A percentile compares a stretch with the other conserved stretches of the same genome.
phyloP scores from a whole-genome alignment of 331 rosid genomes.

The Acacia pycnantha region DNA sequence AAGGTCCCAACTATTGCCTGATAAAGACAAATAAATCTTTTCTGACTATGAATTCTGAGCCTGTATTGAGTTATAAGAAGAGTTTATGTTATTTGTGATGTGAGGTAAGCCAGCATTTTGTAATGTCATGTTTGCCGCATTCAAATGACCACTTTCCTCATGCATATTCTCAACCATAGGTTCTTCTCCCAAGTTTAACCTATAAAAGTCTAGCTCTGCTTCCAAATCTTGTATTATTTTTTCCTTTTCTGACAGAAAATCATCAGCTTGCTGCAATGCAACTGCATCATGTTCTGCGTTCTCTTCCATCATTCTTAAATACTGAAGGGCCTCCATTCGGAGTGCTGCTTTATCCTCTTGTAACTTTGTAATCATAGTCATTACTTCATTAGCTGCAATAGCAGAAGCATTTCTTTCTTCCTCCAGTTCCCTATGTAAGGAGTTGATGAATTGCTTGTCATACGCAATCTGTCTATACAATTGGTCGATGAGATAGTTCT shows the following conservation, averaged over 20 bases:
- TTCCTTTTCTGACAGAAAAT: constrained; percentile 56
- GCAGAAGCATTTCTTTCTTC: constrained; percentile 70
- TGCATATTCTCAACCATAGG: constrained; percentile 24
- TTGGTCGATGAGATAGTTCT: constrained; percentile 49
- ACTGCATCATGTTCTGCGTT: constrained; percentile 69
- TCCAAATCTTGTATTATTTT: constrained; percentile 62
- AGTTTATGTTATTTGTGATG: neutral
- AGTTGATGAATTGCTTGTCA: constrained; percentile 42
- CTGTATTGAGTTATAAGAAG: constrained; percentile 10
- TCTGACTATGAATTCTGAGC: neutral
- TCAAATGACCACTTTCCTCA: constrained; percentile 25
- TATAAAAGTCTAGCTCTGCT: constrained; percentile 52
- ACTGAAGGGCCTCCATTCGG: constrained; percentile 68
- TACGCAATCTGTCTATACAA: constrained; percentile 55
- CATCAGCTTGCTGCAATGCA: constrained; percentile 57
- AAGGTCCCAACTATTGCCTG: neutral
- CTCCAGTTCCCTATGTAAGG: constrained; percentile 52
- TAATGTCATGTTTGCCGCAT: constrained; percentile 25
- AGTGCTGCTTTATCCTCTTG: constrained; percentile 73
- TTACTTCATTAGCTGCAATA: constrained; percentile 59
- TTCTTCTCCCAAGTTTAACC: constrained; percentile 27
- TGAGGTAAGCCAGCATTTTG: constrained; percentile 30
- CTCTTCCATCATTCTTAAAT: constrained; percentile 76
- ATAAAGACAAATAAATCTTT: neutral
- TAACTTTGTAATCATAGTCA: constrained; percentile 73